Conservation (phyloP, 148 eudicot genomes). For the Rheum nobile region DNA sequence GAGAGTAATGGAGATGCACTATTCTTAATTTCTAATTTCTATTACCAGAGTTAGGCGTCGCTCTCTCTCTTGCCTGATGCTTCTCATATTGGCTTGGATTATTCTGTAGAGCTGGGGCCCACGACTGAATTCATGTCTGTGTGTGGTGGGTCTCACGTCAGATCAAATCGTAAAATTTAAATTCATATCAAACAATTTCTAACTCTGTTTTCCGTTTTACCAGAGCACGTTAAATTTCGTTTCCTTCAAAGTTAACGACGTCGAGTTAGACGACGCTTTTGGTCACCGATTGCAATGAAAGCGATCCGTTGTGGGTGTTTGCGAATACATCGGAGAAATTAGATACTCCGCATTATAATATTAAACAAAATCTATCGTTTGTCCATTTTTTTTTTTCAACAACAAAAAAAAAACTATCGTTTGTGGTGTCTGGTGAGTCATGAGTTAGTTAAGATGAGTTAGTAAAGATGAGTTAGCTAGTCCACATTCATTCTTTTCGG, state of each 20-base stretch:
- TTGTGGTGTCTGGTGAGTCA: too few species aligned
- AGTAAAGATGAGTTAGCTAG: too few species aligned
- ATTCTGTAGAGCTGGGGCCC: conserved; percentile 5
- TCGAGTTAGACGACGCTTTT: neutral
- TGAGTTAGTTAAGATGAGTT: too few species aligned
- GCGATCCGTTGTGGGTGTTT: neutral
- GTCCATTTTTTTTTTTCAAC: too few species aligned
- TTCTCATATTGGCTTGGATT: conserved; percentile 5
- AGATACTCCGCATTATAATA: too few species aligned
- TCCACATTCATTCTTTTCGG: too few species aligned
- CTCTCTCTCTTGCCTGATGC: neutral
- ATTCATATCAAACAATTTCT: neutral
- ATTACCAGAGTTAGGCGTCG: neutral
- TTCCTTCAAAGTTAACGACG: neutral
- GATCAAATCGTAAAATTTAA: neutral
- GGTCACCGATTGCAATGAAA: neutral
- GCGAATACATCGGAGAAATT: neutral
- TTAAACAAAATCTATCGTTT: too few species aligned
- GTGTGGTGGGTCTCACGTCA: conserved; percentile 8
- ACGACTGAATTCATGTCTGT: neutral
- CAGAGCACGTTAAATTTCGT: neutral
- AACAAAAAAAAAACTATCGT: too few species aligned
- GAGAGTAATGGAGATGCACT: conserved; percentile 27
- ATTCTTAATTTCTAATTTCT: neutral
- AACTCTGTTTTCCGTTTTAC: neutral